phyloP scores from a whole-genome alignment of 352 stramenopile genomes.

The Phytophthora kernoviae region DNA sequence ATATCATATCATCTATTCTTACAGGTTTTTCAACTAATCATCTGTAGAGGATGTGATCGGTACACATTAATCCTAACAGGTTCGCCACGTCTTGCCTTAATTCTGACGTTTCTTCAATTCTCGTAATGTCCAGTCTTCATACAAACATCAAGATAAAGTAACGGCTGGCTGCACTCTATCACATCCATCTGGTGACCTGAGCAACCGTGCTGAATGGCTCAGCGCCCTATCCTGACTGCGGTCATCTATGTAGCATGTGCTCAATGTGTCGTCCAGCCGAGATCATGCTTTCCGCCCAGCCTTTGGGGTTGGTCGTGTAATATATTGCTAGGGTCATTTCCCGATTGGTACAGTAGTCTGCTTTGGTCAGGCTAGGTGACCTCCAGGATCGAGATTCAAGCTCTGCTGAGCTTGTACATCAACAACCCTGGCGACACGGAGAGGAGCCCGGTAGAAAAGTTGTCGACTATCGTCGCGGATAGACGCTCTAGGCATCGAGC shows the following conservation, averaged over 20 bases:
- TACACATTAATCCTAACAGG: constrained; percentile 16
- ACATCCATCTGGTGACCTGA: constrained; percentile 27
- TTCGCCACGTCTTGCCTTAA: neutral
- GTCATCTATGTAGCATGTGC: neutral
- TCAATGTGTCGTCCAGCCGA: constrained; percentile 1
- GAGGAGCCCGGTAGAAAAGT: neutral
- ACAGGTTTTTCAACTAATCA: too few relatives aligned
- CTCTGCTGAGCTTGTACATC: neutral
- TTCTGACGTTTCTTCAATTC: constrained; percentile 4
- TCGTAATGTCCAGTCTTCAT: too few relatives aligned
- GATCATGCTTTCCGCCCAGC: neutral
- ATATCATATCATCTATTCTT: too few relatives aligned
- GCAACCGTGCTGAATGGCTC: neutral
- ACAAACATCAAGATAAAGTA: constrained; percentile 10
- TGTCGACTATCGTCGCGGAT: constrained; percentile 16
- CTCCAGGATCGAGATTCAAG: neutral
- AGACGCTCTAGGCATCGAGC: neutral
- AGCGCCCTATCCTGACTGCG: constrained; percentile 14
- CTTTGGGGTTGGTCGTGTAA: neutral
- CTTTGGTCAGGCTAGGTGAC: neutral
- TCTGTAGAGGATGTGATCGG: neutral
- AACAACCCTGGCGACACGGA: neutral
- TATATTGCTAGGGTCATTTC: neutral
- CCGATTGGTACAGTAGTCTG: neutral
- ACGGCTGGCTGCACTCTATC: constrained; percentile 26